Conservation (phyloP, 2,329 filamentous ascomycete species). For the Fusarium caatingaense region DNA sequence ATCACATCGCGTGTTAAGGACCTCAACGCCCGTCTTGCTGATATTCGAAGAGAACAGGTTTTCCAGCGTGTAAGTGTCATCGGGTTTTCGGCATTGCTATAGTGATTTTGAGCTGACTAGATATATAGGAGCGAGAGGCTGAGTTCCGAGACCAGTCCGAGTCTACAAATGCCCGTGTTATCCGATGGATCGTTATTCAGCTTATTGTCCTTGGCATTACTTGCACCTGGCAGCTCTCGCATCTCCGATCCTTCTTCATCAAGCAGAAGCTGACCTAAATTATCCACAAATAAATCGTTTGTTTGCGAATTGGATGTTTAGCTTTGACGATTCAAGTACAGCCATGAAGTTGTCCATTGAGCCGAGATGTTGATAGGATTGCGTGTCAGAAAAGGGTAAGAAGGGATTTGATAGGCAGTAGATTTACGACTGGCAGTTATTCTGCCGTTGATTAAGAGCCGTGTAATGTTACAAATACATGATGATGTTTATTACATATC, state of each 20-base stretch:
- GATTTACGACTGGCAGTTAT: constrained; percentile 14
- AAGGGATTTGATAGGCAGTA: constrained; percentile 21
- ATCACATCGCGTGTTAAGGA: constrained; percentile 90
- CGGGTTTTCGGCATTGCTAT: neutral
- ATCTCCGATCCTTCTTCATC: constrained; percentile 97
- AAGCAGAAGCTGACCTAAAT: constrained; percentile 97
- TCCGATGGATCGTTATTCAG: constrained; percentile 95
- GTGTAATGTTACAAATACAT: constrained; percentile 43
- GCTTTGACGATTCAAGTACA: constrained; percentile 4
- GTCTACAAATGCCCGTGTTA: constrained; percentile 87
- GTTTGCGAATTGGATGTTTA: constrained; percentile 15
- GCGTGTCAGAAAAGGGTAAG: constrained; percentile 13
- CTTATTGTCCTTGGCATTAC: constrained; percentile 84
- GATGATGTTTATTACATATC: constrained; percentile 35
- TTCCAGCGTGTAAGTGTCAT: constrained; percentile 81
- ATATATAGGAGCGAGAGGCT: constrained; percentile 85
- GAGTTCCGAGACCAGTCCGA: constrained; percentile 99
- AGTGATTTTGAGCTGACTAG: constrained; percentile 15
- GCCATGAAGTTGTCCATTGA: constrained; percentile 8
- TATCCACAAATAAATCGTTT: constrained; percentile 2
- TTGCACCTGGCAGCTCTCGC: constrained; percentile 96
- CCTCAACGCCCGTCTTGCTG: constrained; percentile 85
- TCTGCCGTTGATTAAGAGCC: constrained; percentile 12
- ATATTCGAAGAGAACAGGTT: constrained; percentile 93
- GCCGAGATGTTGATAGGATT: constrained; percentile 26